These are phyloP conservation scores for Fusarium sp. DNA, from an alignment of 2,329 filamentous ascomycete species.

Conservation along the genomic window DNA sequence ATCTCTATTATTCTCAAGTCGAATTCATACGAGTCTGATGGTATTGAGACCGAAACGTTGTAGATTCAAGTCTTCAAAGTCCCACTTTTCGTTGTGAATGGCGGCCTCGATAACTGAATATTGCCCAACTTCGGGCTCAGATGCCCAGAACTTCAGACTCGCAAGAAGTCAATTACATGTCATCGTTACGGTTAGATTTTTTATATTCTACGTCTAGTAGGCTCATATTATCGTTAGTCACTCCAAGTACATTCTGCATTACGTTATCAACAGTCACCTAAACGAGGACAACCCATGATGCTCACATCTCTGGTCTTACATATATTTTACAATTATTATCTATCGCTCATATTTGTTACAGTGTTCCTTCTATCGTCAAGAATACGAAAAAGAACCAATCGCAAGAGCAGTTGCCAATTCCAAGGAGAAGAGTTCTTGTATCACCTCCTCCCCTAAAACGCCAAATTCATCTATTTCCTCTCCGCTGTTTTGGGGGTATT, in stretches of 20 bases:
- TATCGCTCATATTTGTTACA: slow-evolving; percentile 34
- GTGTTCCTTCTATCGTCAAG: slow-evolving; percentile 28
- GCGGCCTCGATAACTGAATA: slow-evolving; percentile 46
- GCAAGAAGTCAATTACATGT: too few relatives aligned
- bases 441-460: slow-evolving; percentile 27
- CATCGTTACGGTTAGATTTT: too few relatives aligned
- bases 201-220: background rate
- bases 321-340: slow-evolving; percentile 40
- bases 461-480: slow-evolving; percentile 25
- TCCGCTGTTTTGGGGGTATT: slow-evolving; percentile 10
- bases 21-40: background rate
- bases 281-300: background rate
- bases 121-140: background rate
- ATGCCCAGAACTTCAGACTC: background rate
- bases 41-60: background rate
- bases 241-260: background rate
- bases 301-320: background rate
- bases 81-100: slow-evolving; percentile 29
- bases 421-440: slow-evolving; percentile 28
- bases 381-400: background rate
- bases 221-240: background rate
- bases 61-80: slow-evolving; percentile 36
- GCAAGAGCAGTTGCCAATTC: background rate
- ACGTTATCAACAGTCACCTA: background rate
- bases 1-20: background rate